Base-by-base conservation (phyloP, 495 filamentous ascomycete species). In the Annulohypoxylon nitens region DNA sequence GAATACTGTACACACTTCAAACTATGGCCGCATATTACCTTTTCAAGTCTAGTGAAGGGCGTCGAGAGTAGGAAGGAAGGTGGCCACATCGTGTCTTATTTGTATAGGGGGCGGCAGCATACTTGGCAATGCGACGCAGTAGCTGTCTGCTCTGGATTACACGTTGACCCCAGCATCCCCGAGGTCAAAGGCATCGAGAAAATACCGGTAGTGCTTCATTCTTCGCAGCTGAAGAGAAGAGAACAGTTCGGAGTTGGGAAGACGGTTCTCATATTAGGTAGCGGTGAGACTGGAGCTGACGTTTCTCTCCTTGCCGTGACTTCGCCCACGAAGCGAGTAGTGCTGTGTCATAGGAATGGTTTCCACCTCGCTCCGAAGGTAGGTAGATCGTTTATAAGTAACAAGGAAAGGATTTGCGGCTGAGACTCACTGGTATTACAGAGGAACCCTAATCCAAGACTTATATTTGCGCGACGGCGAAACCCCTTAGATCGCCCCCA, bases 221-320 rank as follows among this genome's bases (percentile, higher is more conserved):
- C 81, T 36, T 81, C 81, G 0, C 47, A 76, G n/a, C 76, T 82
- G 61, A 82, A 82, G 59, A 63, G 25, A 25, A 75, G 75, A 53
- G 73, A 73, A 20, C 77, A 83, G 30, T 81, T 83, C 25, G 80
- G 70, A 45, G 68, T 62, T 16, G 76, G 66, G n/a, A 77, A 77
- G 43, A 68, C 81, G 26, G 71, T 83, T 20, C 23, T 83, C 34
- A 75, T 83, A 58, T 70, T 83, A 25, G 81, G 81, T 1, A 75
- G 71, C 39, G 81, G 81, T 14, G 81, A 83, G 69, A 82, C 81
- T 1, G 80, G 75, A 12, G 78, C 79, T 63, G 82, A 84, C 51
- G 70, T 83, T 61, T 69, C 78, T 4, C 75, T 82, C 47, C 72
- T 83, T 67, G 79, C 81, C 5, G 73, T 83, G n/a, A 82, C 80